These are phyloP conservation scores for Botrytis galanthina DNA, from an alignment of 2,329 filamentous ascomycete species.

Conservation along the genomic window DNA sequence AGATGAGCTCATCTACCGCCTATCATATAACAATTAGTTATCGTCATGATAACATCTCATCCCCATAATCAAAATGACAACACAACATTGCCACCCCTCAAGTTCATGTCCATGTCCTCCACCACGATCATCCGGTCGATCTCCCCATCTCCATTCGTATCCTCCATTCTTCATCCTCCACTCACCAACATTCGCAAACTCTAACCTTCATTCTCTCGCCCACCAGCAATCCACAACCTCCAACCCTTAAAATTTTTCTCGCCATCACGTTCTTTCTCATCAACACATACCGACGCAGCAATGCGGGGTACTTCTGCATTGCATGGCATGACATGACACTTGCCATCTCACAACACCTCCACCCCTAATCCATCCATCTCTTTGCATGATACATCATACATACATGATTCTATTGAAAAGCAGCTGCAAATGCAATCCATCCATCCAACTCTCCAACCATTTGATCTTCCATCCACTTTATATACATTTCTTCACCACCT, in stretches of 20 bases:
- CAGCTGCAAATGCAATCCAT: background rate
- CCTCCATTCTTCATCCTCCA: background rate
- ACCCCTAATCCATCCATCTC: background rate
- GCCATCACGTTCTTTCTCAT: background rate
- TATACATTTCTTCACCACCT: background rate
- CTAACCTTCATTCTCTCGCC: background rate
- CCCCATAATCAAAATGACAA: background rate
- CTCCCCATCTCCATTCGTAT: background rate
- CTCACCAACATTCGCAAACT: background rate
- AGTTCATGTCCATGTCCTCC: background rate
- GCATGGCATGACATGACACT: background rate
- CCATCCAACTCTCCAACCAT: background rate
- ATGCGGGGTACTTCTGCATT: constrained; percentile 6
- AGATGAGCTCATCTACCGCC: background rate
- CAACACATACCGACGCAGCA: constrained; percentile 5
- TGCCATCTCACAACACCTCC: background rate
- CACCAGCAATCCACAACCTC: background rate
- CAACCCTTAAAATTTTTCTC: background rate
- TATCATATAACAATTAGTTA: background rate
- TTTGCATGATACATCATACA: background rate
- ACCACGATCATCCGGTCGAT: background rate
- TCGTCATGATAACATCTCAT: background rate
- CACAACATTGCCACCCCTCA: background rate
- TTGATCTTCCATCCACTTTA: background rate
- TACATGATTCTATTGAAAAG: constrained; percentile 2